A percentile compares a stretch with the other conserved stretches of the same genome.
These are phyloP conservation scores for Oryza glaberrima DNA, from an alignment of 176 grass and related monocot species.

Conservation along the genomic window DNA sequence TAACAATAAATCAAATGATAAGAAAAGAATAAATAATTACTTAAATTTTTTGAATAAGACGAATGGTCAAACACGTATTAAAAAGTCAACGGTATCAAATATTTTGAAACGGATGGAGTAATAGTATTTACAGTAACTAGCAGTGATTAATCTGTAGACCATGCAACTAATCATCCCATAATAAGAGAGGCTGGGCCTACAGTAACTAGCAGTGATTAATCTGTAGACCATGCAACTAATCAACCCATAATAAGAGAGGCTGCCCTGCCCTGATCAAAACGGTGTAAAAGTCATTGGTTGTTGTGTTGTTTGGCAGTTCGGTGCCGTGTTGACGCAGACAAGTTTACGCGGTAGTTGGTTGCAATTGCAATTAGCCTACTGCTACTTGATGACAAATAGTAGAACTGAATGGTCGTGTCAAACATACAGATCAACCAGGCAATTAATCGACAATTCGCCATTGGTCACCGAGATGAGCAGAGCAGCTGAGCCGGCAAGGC, in stretches of 20 bases:
- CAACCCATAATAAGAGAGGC: background rate
- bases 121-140: background rate
- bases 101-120: too few relatives aligned
- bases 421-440: background rate
- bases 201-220: background rate
- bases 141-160: background rate
- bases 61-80: too few relatives aligned
- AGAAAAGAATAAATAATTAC: too few relatives aligned
- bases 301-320: background rate
- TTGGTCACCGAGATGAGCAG: background rate
- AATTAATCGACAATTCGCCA: background rate
- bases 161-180: background rate
- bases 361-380: background rate
- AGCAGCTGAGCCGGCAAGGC: background rate
- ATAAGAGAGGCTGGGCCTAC: background rate
- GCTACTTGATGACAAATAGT: background rate
- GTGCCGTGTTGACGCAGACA: conserved; percentile 10
- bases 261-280: background rate
- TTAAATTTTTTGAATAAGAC: too few relatives aligned
- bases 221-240: background rate
- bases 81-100: too few relatives aligned
- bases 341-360: background rate
- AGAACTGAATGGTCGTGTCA: background rate
- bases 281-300: conserved; percentile 34
- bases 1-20: too few relatives aligned